Base-by-base conservation (phyloP, 345 rosid species). In the Gossypium arboreum region DNA sequence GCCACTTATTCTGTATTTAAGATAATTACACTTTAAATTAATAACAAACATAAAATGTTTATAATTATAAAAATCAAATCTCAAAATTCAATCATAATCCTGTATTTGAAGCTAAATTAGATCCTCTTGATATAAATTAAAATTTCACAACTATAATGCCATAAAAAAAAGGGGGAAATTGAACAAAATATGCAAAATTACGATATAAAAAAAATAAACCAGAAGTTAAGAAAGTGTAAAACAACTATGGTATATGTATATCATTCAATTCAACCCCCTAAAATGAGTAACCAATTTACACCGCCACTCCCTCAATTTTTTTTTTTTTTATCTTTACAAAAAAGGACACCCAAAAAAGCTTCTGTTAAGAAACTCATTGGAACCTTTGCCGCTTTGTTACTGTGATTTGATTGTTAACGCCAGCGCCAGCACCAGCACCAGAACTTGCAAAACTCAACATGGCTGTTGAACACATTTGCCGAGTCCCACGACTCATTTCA, bases 311-410 rank as follows among this genome's bases (percentile, higher is more conserved):
- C 68, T 75, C 68, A 73, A 65, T 24, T 24, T 24, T 24, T 1
- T 24, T 24, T 13, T 59, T 13, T 65, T 59, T 12, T 44, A 44
- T 63, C 72, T 78, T 69, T 69, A 60, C 75, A 79, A 70, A 77
- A 57, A 24, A 60, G 22, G 56, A 58, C 7, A n/a, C 62, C 41
- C 41, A 34, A 34, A 22, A 44, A 27, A 55, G 20, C 62, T 0
- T 24, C 25, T 29, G 17, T 51, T 2, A 9, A 1, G 7, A 34
- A 12, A 67, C 55, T 90, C 85, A 91, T 59, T 80, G 82, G 69
- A 86, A 84, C 81, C 91, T 86, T 73, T 88, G 97, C 51, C 97
- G 79, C 82, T 91, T 92, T 43, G 76, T 20, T 22, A 20, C 4
- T 56, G 60, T 24, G 63, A 59, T 50, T 60, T 60, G 65, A 60